Conservation (phyloP, 2,329 filamentous ascomycete genomes). For the Trichoderma breve region DNA sequence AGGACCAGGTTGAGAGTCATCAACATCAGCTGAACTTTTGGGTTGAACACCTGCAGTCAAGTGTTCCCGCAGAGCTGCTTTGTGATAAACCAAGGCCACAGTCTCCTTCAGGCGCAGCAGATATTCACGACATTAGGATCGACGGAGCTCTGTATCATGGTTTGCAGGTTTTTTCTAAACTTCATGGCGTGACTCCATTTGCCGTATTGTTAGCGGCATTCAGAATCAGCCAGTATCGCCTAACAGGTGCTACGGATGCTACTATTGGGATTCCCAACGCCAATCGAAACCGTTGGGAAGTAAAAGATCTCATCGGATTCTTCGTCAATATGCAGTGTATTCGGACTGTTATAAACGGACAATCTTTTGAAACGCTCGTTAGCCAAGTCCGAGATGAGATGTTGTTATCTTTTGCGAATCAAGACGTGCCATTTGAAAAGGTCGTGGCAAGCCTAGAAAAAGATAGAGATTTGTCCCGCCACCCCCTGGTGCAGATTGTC, state of each 20-base stretch:
- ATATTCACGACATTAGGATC: neutral
- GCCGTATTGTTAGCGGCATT: neutral
- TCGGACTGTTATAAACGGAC: neutral
- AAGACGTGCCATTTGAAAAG: neutral
- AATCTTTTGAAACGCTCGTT: neutral
- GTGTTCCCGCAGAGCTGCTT: neutral
- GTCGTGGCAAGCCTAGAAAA: neutral
- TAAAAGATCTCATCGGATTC: neutral
- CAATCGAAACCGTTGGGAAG: neutral
- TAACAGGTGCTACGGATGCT: neutral
- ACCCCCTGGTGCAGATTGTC: neutral
- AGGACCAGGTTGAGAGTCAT: neutral
- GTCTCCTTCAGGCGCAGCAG: neutral
- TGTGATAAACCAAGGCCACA: neutral
- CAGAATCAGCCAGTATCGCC: neutral
- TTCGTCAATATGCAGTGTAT: neutral
- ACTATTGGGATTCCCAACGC: neutral
- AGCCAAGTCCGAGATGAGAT: neutral
- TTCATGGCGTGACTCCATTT: neutral
- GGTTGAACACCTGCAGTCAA: neutral
- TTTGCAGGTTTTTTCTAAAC: neutral
- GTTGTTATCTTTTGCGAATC: neutral
- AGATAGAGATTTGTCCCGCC: neutral
- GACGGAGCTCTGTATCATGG: neutral
- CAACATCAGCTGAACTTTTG: neutral